phyloP scores from a whole-genome alignment of 257 asterid species.

The Ligustrum vulgare region DNA sequence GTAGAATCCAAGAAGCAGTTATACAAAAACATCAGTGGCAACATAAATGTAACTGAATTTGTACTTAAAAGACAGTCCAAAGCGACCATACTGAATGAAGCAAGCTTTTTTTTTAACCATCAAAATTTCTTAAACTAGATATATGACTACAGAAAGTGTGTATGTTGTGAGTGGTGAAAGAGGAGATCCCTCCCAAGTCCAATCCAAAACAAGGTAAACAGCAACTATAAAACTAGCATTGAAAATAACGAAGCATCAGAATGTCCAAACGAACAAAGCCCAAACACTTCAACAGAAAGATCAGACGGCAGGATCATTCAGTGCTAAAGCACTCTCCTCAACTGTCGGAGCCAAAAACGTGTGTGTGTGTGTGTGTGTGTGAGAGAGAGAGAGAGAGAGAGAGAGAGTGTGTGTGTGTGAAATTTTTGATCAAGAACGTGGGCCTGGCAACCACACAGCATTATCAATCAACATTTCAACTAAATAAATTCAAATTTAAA shows the following conservation, averaged over 20 bases:
- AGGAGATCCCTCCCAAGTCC: background rate
- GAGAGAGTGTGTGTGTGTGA: too few relatives aligned
- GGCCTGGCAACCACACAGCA: background rate
- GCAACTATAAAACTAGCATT: background rate
- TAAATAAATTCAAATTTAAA: background rate
- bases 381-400: too few relatives aligned
- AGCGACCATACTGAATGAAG: background rate
- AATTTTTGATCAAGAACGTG: background rate
- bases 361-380: too few relatives aligned
- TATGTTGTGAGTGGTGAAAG: too few relatives aligned
- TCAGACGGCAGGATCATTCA: background rate
- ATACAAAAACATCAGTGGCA: background rate
- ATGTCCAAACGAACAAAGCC: background rate
- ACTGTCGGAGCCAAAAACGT: background rate
- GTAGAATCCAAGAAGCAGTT: background rate
- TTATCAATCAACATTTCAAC: background rate
- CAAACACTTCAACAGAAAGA: background rate
- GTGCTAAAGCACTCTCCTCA: background rate
- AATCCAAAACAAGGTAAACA: background rate
- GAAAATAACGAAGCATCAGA: background rate
- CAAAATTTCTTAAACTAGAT: background rate
- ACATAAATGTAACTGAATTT: background rate
- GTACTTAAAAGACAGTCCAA: background rate
- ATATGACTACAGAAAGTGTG: background rate
- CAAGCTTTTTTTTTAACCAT: background rate